Conservation (phyloP, 495 filamentous ascomycete genomes). For the Hypomontagnella monticulosa region DNA sequence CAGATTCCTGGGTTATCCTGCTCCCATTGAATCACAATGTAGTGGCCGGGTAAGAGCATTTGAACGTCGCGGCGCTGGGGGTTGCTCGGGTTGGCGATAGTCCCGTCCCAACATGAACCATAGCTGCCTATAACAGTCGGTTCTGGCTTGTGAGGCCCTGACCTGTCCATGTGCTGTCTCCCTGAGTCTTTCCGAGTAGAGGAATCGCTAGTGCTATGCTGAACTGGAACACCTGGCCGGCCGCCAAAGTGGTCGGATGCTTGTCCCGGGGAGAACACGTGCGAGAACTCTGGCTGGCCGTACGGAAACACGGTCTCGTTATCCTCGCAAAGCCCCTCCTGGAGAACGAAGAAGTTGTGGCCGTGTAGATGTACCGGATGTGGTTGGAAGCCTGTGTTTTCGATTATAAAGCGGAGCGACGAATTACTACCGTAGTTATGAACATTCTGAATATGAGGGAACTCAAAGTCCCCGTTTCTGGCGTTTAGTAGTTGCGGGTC, state of each 20-base stretch:
- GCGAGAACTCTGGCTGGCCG: conserved; percentile 10
- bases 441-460: conserved; percentile 62
- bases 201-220: neutral
- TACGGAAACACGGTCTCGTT: conserved; percentile 27
- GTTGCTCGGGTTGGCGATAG: conserved; percentile 58
- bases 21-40: conserved; percentile 64
- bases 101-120: conserved; percentile 55
- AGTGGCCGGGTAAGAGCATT: conserved; percentile 56
- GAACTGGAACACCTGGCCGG: neutral
- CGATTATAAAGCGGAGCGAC: conserved; percentile 61
- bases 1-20: conserved; percentile 67
- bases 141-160: neutral
- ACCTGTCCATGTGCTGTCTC: neutral
- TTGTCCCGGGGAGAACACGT: conserved; percentile 17
- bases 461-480: conserved; percentile 61
- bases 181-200: neutral
- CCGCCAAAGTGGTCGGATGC: conserved; percentile 17
- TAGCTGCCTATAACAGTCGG: conserved; percentile 15
- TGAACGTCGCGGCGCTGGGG: conserved; percentile 70
- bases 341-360: conserved; percentile 66
- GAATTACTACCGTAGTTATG: conserved; percentile 62
- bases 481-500: conserved; percentile 62
- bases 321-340: conserved; percentile 46
- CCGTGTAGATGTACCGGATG: conserved; percentile 69
- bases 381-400: conserved; percentile 43